Conservation (phyloP, 192 early-diverging fungal genomes). For the Rhizophlyctis rosea region DNA sequence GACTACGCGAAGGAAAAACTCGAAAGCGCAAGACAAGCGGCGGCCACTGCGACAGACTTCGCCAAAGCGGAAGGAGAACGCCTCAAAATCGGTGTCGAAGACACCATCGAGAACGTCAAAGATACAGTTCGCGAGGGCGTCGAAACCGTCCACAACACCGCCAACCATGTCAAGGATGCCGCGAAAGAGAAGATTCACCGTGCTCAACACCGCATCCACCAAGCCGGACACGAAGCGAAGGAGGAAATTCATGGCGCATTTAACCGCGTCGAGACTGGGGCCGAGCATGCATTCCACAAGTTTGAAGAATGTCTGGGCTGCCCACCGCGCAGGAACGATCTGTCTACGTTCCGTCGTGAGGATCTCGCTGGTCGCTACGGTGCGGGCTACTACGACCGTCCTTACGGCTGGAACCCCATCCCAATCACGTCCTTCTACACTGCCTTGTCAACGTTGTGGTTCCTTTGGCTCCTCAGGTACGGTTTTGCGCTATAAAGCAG, state of each 20-base stretch:
- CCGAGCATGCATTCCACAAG: slow-evolving; percentile 19
- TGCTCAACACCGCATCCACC: slow-evolving; percentile 14
- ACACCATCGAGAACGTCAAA: slow-evolving; percentile 4
- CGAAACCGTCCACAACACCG: slow-evolving; percentile 14
- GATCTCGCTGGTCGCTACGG: background rate
- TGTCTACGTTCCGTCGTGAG: background rate
- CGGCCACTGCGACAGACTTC: background rate
- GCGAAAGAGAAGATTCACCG: slow-evolving; percentile 19
- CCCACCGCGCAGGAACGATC: background rate
- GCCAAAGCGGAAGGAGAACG: slow-evolving; percentile 3
- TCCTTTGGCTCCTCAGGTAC: slow-evolving; percentile 32
- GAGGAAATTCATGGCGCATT: slow-evolving; percentile 15
- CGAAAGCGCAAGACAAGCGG: background rate
- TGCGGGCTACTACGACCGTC: slow-evolving; percentile 13
- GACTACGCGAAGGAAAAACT: background rate
- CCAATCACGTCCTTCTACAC: slow-evolving; percentile 40
- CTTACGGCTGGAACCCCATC: slow-evolving; percentile 19
- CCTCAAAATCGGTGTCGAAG: background rate
- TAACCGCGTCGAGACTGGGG: slow-evolving; percentile 15
- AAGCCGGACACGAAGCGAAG: slow-evolving; percentile 15
- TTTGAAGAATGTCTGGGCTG: slow-evolving; percentile 27
- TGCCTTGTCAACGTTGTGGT: slow-evolving; percentile 34
- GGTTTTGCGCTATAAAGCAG: no score
- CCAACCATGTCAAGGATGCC: slow-evolving; percentile 15
- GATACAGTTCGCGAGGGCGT: slow-evolving; percentile 2